These are phyloP conservation scores for Rhodotorula sp. DNA, from an alignment of 1,284 basidiomycete genomes.

Conservation along the genomic window DNA sequence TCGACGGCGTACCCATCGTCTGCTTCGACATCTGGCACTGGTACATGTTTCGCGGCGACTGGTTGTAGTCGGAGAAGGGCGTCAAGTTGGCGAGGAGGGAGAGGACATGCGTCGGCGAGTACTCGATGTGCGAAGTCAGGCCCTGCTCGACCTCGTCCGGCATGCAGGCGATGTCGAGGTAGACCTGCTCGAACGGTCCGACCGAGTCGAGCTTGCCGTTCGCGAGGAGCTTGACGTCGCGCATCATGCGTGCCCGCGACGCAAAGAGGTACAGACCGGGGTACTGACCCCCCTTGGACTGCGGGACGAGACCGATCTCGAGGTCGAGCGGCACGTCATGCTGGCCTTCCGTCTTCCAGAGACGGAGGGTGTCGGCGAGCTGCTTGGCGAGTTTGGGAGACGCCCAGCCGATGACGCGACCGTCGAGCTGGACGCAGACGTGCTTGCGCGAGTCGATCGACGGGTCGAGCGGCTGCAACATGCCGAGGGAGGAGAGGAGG, in stretches of 20 bases:
- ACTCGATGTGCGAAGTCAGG: constrained; percentile 82
- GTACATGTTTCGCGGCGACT: constrained; percentile 61
- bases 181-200: constrained; percentile 97
- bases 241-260: constrained; percentile 90
- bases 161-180: constrained; percentile 95
- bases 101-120: constrained; percentile 90
- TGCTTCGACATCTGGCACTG: constrained; percentile 97
- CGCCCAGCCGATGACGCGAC: constrained; percentile 94
- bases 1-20: constrained; percentile 97
- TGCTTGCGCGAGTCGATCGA: constrained; percentile 73
- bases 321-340: constrained; percentile 85
- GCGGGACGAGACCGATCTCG: constrained; percentile 90
- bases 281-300: constrained; percentile 90
- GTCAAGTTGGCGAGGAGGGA: constrained; percentile 67
- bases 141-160: constrained; percentile 81
- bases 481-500: constrained; percentile 83
- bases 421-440: constrained; percentile 90
- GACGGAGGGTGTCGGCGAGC: constrained; percentile 78
- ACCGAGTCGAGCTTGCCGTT: constrained; percentile 87
- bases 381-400: constrained; percentile 69
- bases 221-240: constrained; percentile 86
- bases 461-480: constrained; percentile 84
- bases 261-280: constrained; percentile 94
- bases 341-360: constrained; percentile 91
- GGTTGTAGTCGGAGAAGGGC: constrained; percentile 90